These are phyloP conservation scores for Saccharomyces hybrid DNA, from an alignment of 1,139 yeast species.

Conservation along the genomic window DNA sequence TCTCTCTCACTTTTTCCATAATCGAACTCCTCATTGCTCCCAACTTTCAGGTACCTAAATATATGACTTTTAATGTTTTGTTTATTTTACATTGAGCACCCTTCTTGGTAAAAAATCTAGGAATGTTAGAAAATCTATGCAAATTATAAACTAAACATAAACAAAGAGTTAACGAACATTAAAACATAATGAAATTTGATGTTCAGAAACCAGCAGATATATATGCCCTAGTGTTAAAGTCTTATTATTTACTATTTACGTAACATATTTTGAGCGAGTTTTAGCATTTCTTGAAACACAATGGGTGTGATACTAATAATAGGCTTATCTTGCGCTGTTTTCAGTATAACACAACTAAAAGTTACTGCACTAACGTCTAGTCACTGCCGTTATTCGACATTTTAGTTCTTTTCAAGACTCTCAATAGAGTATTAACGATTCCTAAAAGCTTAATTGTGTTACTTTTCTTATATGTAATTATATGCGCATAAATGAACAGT, in stretches of 20 bases:
- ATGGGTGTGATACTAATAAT: not conserved
- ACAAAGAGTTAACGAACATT: not conserved
- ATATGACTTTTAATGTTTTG: not conserved
- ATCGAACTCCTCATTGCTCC: not conserved
- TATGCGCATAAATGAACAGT: slow-evolving; percentile 4
- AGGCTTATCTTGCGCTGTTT: not conserved
- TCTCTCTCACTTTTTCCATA: not conserved
- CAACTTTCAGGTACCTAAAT: not conserved
- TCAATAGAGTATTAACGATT: not conserved
- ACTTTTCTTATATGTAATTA: not conserved
- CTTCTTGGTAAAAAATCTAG: not conserved
- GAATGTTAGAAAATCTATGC: not conserved
- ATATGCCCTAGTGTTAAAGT: not conserved
- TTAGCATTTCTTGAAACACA: not conserved
- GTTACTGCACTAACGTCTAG: not conserved
- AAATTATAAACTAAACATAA: not conserved
- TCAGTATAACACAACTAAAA: not conserved
- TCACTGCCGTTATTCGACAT: not conserved
- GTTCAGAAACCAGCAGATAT: not conserved
- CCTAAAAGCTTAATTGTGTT: not conserved
- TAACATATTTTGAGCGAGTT: not conserved
- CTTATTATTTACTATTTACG: not conserved
- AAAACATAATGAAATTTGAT: not conserved
- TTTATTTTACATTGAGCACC: not conserved
- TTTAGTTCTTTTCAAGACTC: not conserved